These are phyloP conservation scores for Aspergillus terreus DNA, from an alignment of 2,329 filamentous ascomycete species.

Conservation along the genomic window DNA sequence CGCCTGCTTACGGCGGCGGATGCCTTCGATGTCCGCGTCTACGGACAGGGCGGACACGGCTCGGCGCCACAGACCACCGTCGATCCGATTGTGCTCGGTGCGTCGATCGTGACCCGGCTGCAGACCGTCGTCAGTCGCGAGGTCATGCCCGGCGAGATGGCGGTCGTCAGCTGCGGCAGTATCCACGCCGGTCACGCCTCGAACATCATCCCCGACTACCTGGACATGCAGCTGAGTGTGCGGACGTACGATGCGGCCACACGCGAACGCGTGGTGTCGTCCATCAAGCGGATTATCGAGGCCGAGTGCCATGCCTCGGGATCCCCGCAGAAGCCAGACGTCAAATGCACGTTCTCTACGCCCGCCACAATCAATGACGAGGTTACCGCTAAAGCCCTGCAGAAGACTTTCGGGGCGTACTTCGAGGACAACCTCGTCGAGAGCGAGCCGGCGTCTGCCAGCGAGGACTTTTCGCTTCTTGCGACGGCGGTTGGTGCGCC, in stretches of 20 bases:
- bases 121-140: conserved; percentile 41
- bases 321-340: conserved; percentile 40
- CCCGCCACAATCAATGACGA: conserved; percentile 54
- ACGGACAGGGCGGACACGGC: conserved; percentile 45
- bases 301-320: conserved; percentile 53
- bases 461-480: conserved; percentile 57
- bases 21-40: conserved; percentile 34
- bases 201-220: conserved; percentile 46
- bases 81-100: conserved; percentile 48
- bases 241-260: conserved; percentile 32
- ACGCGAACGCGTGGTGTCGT: conserved; percentile 31
- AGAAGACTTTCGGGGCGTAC: conserved; percentile 43
- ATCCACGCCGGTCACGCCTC: conserved; percentile 41
- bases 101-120: conserved; percentile 38
- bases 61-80: conserved; percentile 41
- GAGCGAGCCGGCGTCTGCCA: conserved; percentile 42
- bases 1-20: conserved; percentile 35
- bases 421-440: conserved; percentile 42
- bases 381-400: conserved; percentile 39
- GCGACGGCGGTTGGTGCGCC: conserved; percentile 49
- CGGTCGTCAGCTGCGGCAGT: conserved; percentile 45
- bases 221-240: conserved; percentile 41
- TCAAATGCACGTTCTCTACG: conserved; percentile 41
- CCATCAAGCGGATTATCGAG: conserved; percentile 45
- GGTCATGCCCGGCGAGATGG: conserved; percentile 36